Conservation (phyloP, 2,329 filamentous ascomycete species). For the Exophiala spinifera region DNA sequence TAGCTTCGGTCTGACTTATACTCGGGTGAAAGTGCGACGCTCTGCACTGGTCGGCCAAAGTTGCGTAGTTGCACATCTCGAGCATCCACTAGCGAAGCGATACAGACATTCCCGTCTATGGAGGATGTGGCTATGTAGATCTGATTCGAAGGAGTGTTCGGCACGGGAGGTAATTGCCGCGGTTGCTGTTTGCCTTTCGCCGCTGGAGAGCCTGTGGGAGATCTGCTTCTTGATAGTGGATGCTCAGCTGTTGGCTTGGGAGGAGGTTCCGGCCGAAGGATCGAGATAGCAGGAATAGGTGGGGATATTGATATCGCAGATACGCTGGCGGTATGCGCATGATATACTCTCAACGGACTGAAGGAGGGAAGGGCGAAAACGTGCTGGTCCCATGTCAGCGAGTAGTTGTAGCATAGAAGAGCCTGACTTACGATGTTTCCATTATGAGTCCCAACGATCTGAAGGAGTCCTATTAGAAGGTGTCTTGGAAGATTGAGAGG, state of each 20-base stretch:
- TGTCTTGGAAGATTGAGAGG: background rate
- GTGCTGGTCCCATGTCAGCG: constrained; percentile 57
- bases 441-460: constrained; percentile 93
- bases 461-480: constrained; percentile 20
- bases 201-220: constrained; percentile 48
- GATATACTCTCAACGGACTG: constrained; percentile 78
- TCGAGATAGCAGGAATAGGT: constrained; percentile 62
- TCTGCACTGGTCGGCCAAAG: constrained; percentile 87
- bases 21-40: constrained; percentile 90
- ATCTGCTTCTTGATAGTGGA: constrained; percentile 38
- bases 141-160: constrained; percentile 77
- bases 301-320: constrained; percentile 89
- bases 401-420: constrained; percentile 1
- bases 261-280: constrained; percentile 31
- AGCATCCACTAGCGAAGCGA: constrained; percentile 79
- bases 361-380: constrained; percentile 80
- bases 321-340: constrained; percentile 87
- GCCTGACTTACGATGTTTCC: constrained; percentile 76
- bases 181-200: constrained; percentile 49
- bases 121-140: constrained; percentile 93
- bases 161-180: constrained; percentile 56
- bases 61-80: constrained; percentile 91
- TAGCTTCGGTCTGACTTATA: constrained; percentile 88
- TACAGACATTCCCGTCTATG: constrained; percentile 91
- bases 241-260: constrained; percentile 38